Percentiles rank a stretch among this genome's conserved stretches.
These are phyloP conservation scores for Neurospora sp. DNA, from an alignment of 495 filamentous ascomycete species.

Conservation along the genomic window DNA sequence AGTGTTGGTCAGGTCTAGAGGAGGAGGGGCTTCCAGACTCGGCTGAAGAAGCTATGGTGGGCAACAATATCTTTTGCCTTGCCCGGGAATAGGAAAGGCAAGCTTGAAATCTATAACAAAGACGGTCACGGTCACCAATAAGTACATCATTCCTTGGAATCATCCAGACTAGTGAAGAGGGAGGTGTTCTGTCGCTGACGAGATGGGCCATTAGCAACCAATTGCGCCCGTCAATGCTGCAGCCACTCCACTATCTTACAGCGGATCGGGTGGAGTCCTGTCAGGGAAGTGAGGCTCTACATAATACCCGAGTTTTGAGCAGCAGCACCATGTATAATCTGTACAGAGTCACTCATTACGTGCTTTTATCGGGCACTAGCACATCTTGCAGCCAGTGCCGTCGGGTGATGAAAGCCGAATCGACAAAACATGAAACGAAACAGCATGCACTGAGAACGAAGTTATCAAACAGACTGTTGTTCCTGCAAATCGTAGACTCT, in stretches of 20 bases:
- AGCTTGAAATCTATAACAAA: neutral
- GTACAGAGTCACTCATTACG: neutral
- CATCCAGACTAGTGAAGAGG: neutral
- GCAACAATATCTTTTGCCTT: conserved; percentile 8
- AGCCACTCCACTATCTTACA: neutral
- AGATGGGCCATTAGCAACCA: neutral
- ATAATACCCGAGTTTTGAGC: neutral
- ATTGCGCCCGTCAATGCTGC: neutral
- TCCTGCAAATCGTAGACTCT: neutral
- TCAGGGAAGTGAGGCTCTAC: neutral
- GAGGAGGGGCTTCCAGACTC: conserved; percentile 29
- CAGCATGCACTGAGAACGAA: neutral
- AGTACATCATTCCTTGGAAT: neutral
- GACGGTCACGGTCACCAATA: neutral
- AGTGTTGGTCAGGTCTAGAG: conserved; percentile 14
- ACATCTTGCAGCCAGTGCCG: neutral
- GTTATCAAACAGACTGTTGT: neutral
- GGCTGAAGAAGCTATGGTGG: conserved; percentile 29
- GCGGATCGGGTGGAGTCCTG: neutral
- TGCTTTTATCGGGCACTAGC: neutral
- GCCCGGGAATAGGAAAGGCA: neutral
- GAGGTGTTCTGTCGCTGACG: neutral
- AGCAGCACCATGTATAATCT: neutral
- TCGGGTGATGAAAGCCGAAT: neutral
- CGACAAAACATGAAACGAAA: neutral